A percentile compares a stretch with the other conserved stretches of the same genome.
These are phyloP conservation scores for Pichia heedii DNA, from an alignment of 805 yeast species.

Conservation along the genomic window DNA sequence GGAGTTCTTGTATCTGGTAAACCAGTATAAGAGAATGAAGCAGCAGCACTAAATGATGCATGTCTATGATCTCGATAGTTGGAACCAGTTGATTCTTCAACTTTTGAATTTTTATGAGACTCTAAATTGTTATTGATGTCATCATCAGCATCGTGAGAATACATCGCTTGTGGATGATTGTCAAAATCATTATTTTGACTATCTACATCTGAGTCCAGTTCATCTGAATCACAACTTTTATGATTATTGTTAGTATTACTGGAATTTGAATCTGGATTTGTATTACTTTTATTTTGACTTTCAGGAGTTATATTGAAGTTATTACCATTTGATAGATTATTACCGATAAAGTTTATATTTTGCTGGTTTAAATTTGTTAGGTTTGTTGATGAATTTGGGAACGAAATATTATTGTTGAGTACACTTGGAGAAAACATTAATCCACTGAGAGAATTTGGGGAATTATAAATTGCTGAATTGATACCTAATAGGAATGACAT, in stretches of 20 bases:
- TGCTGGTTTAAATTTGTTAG: too few species aligned
- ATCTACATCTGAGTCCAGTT: slow-evolving; percentile 12
- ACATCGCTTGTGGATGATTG: slow-evolving; percentile 12
- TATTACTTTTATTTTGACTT: slow-evolving; percentile 3
- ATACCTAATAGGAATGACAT: not conserved
- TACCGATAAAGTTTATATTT: not conserved
- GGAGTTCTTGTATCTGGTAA: slow-evolving; percentile 11
- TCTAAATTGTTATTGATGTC: not conserved
- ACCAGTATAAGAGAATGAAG: slow-evolving; percentile 52
- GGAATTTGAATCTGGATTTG: not conserved
- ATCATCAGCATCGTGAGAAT: slow-evolving; percentile 4
- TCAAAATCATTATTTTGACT: slow-evolving; percentile 8
- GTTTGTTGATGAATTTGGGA: too few species aligned
- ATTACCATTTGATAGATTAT: too few species aligned
- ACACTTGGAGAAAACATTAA: slow-evolving; percentile 5
- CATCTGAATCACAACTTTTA: slow-evolving; percentile 3
- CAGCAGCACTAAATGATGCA: slow-evolving; percentile 58
- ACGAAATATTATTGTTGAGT: not conserved
- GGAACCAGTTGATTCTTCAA: slow-evolving; percentile 3
- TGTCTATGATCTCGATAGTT: slow-evolving; percentile 32
- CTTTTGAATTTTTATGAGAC: not conserved
- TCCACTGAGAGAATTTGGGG: slow-evolving; percentile 7
- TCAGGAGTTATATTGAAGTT: slow-evolving; percentile 9
- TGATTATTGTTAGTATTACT: not conserved
- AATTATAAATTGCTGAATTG: not conserved